Percentiles rank a stretch among this genome's conserved stretches.
These are phyloP conservation scores for Hypericum perforatum DNA, from an alignment of 345 rosid species.

Conservation along the genomic window DNA sequence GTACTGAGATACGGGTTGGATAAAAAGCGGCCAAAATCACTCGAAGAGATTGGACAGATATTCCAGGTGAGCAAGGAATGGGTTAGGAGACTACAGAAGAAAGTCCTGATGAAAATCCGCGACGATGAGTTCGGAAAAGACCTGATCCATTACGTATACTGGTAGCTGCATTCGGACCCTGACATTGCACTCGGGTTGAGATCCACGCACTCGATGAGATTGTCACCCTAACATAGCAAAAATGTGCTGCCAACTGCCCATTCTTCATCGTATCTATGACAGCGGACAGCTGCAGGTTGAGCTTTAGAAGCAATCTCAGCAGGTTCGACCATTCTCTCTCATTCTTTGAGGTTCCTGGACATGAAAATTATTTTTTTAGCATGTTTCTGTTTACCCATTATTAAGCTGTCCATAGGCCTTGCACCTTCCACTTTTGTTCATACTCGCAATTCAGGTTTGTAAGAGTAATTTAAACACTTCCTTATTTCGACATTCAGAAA, in stretches of 20 bases:
- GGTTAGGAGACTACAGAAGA: constrained; percentile 62
- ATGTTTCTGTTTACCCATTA: no score
- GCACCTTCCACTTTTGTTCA: no score
- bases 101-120: constrained; percentile 48
- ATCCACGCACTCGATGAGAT: background rate
- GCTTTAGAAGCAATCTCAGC: no score
- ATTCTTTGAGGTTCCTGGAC: no score
- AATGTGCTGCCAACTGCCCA: background rate
- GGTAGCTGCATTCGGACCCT: constrained; percentile 8
- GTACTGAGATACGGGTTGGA: constrained; percentile 48
- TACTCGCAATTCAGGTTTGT: no score
- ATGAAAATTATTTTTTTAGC: no score
- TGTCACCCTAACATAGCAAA: background rate
- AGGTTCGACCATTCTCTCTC: no score
- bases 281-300: no score
- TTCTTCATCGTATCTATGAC: no score
- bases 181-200: background rate
- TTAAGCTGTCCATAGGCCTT: no score
- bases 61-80: constrained; percentile 75
- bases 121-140: constrained; percentile 25
- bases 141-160: constrained; percentile 37
- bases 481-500: no score
- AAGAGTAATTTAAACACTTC: no score
- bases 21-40: constrained; percentile 47
- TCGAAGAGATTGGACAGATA: constrained; percentile 62